Evolutionary conservation across 495 filamentous ascomycete species (phyloP).

Genomic region (Penicillium canescens): DNA sequence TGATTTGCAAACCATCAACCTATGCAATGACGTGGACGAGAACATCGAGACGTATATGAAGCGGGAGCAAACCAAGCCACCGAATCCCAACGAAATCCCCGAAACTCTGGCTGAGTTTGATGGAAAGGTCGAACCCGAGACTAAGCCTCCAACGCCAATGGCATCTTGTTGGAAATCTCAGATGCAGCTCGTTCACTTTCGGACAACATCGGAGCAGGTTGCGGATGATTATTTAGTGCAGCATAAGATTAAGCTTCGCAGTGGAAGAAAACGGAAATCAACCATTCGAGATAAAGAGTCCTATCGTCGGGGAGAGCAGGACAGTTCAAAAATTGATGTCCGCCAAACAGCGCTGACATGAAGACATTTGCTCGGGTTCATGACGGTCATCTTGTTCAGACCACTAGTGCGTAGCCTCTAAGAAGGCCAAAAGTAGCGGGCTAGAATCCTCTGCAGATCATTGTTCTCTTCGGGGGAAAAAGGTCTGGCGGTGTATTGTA

Average conservation of each 20-base stretch:
- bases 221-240: slow-evolving; percentile 21
- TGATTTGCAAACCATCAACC: slow-evolving; percentile 7
- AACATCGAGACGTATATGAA: slow-evolving; percentile 11
- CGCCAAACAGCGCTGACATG: no score
- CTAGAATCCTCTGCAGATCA: no score
- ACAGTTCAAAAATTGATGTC: background rate
- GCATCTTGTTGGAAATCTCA: slow-evolving; percentile 19
- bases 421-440: no score
- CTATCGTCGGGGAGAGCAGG: slow-evolving; percentile 10
- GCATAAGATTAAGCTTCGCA: slow-evolving; percentile 9
- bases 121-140: slow-evolving; percentile 1
- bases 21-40: slow-evolving; percentile 12
- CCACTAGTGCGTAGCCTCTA: no score
- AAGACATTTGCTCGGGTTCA: no score
- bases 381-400: no score
- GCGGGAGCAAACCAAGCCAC: background rate
- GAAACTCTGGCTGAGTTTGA: background rate
- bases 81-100: slow-evolving; percentile 1
- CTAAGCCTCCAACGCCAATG: background rate
- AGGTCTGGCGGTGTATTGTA: no score
- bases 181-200: slow-evolving; percentile 29
- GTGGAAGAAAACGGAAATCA: background rate
- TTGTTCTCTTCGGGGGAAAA: no score
- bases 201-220: slow-evolving; percentile 26
- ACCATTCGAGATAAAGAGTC: slow-evolving; percentile 8